Evolutionary conservation across 495 filamentous ascomycete species (phyloP), one percentile per base, ranked within the genome.

Genomic region (Umbilicaria muhlenbergii): DNA sequence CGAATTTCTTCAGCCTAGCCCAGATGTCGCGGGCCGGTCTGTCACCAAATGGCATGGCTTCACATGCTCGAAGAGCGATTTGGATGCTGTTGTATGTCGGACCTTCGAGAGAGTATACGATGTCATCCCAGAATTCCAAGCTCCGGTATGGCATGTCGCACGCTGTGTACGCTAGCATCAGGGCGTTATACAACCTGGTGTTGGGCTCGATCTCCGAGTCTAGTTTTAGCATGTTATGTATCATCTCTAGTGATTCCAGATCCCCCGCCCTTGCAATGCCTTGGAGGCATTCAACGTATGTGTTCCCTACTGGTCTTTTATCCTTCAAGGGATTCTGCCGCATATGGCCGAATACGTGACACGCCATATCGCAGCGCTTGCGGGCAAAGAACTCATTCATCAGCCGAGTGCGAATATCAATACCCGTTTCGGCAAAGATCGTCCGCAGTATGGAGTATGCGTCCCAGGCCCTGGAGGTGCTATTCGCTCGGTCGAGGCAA

Each of bases 211-310:
- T 67, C 36, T 74, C 68, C 8, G 76, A 64, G 61, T 96, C 91
- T 48, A 96, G 76, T 60, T 93, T 94, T 38, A 94, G 68, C 74
- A 92, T 86, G 52, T 94, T 94, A 56, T 92, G 82, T 13, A 93
- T 71, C 33, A 79, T 70, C 44, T 77, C 69, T 31, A 94, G 61
- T 34, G 73, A 74, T 32, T 83, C 78, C 3, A 61, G 43, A 47
- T 92, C 80, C 5, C 41, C 36, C 7, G 66, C 67, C 19, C 68
- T 62, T 13, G 80, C 84, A 13, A 94, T 66, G 3, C 88, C 88
- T 37, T 78, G 71, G 49, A 95, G 77, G 41, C 78, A 86, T 17
- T 69, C 58, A 18, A 80, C 73, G 57, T 96, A 98, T 2, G 79
- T 81, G 41, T 84, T 77, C 11, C 70, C 54, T 12, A 67, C 80